Evolutionary conservation across 2,329 filamentous ascomycete genomes (phyloP), one percentile per base, ranked within the genome.

Genomic region (Epichloe typhina): DNA sequence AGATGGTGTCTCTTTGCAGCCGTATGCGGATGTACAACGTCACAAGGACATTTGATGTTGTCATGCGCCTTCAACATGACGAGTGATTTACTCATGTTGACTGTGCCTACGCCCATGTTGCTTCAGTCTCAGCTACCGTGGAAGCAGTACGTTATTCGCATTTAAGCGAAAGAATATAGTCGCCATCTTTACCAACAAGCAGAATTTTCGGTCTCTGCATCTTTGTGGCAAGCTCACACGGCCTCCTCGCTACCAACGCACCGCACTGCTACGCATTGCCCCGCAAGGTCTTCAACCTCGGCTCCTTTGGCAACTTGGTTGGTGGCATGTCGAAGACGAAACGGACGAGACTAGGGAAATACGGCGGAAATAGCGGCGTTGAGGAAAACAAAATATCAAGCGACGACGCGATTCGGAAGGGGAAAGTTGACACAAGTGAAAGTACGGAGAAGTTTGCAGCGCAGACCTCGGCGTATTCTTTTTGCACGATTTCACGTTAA

Each of bases 191-290:
- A n/a, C 41, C 15, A 11, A 44, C n/a, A n/a, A 15, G 35, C 38
- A 50, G 50, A n/a, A 63, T 78, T 8, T 35, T 77, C 58, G 67
- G 71, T 42, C 68, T 77, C 55, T 73, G 74, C 19, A 59, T 67
- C 46, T 76, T 76, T 54, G 71, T 76, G 33, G 52, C 52, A 52
- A 26, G 52, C 13, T 13, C 43, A 9, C 11, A 33, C 26, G 11
- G 23, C 35, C n/a, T 11, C 7, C 17, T 17, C 17, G 23, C 41
- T 9, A 68, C 73, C 54, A 79, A 79, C 56, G 62, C 78, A 3
- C 75, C 75, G 0, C 66, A 54, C 17, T 47, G 59, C 41, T 62
- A 61, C 53, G 52, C 50, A 9, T 35, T 54, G 7, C 46, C 44
- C 19, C 53, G 47, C 35, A 50, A 38, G 26, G 23, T 52, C 12